phyloP scores from a whole-genome alignment of 108 stramenopile genomes.

The Nitzschia sp. region DNA sequence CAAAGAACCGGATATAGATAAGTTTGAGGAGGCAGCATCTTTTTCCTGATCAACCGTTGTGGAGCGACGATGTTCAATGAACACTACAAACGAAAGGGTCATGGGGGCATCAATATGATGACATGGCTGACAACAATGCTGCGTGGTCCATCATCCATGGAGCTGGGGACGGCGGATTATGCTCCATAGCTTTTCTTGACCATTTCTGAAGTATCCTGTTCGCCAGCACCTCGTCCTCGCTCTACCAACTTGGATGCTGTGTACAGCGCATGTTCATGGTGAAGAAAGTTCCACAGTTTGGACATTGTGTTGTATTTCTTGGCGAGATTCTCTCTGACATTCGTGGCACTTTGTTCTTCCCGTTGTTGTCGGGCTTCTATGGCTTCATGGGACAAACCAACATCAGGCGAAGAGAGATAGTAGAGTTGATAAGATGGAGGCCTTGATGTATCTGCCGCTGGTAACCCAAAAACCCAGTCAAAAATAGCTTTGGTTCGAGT shows the following conservation, averaged over 20 bases:
- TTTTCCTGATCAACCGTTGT: conserved; percentile 45
- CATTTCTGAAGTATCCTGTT: conserved; percentile 10
- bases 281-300: conserved; percentile 64
- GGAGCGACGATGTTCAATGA: conserved; percentile 29
- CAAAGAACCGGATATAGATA: conserved; percentile 6
- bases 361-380: conserved; percentile 55
- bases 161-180: background rate
- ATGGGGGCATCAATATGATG: conserved; percentile 22
- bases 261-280: conserved; percentile 69
- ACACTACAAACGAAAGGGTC: conserved; percentile 17
- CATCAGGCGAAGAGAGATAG: conserved; percentile 65
- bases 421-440: conserved; percentile 51
- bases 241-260: conserved; percentile 61
- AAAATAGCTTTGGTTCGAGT: conserved; percentile 73
- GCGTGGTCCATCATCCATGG: background rate
- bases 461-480: conserved; percentile 70
- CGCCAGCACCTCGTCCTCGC: conserved; percentile 25
- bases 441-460: background rate
- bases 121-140: conserved; percentile 16
- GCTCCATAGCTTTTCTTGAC: conserved; percentile 41
- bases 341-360: conserved; percentile 53
- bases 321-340: conserved; percentile 46
- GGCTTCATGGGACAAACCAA: conserved; percentile 63
- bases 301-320: conserved; percentile 47
- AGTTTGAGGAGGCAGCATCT: conserved; percentile 17